Base-by-base conservation (phyloP, 768 basidiomycete genomes). In the Amyloporia xantha region DNA sequence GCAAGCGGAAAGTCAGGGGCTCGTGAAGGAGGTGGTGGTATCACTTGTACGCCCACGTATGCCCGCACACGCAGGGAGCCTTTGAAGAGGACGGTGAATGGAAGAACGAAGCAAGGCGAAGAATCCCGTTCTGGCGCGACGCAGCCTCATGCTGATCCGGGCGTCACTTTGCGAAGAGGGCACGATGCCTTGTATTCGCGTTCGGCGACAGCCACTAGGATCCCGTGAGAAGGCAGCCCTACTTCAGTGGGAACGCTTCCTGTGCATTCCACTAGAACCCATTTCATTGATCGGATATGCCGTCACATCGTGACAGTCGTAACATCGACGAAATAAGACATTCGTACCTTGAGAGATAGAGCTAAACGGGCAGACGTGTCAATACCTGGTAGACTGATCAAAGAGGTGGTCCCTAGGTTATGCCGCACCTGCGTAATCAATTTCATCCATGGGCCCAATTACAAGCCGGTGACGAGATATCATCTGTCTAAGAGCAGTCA, bases 11-110 rank as follows among this genome's bases (percentile, higher is more conserved):
- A 9, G 41, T 23, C 11, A 39, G 38, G 17, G 30, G 30, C 30
- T 15, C 30, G 38, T 7, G 38, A 39, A 42, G 21, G 36, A n/a
- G 24, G 33, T 5, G 7, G 33, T 4, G 23, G 13, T 25, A 30
- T 15, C 12, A 35, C 15, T 7, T 6, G 45, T n/a, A 24, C 6
- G 35, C 45, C 45, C 28, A 25, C 36, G 57, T 53, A 58, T 58
- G 57, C 49, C 55, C 47, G 54, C 57, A 58, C 54, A 55, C 54
- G 57, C 11, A 54, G 53, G 49, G 25, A 48, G 50, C 43, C 51
- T 44, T 54, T 48, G 51, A 50, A 45, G 47, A 19, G 38, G 20
- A 17, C 17, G 38, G 17, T 7, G 30, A 33, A 39, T 39, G 38
- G 38, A 53, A 48, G 45, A 23, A 20, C 26, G 28, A 35, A 27